These are phyloP conservation scores for Grosmannia huntii DNA, from an alignment of 2,329 filamentous ascomycete genomes.

Conservation along the genomic window DNA sequence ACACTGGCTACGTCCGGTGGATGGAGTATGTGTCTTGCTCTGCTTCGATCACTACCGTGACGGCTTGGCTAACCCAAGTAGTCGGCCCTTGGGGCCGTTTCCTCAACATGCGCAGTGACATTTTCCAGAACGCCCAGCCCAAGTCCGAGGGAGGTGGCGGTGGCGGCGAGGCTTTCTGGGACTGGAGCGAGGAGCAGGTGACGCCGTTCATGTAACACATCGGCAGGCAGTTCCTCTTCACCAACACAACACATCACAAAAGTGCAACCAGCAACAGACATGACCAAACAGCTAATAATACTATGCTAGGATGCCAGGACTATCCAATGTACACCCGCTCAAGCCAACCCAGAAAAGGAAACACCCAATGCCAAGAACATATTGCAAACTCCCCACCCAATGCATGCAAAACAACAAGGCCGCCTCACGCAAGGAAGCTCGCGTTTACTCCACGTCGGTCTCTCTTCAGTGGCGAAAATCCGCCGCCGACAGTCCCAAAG, in stretches of 20 bases:
- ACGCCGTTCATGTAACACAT: slow-evolving; percentile 1
- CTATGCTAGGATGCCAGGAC: neutral
- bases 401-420: neutral
- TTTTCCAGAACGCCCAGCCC: slow-evolving; percentile 2
- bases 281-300: neutral
- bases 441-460: slow-evolving; percentile 50
- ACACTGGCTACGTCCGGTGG: slow-evolving; percentile 17
- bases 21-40: neutral
- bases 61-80: neutral
- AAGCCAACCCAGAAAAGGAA: neutral
- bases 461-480: slow-evolving; percentile 61
- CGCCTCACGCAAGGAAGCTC: slow-evolving; percentile 37
- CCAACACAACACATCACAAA: neutral
- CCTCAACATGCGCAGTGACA: neutral
- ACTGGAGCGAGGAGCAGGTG: slow-evolving; percentile 10
- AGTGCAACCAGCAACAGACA: neutral
- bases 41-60: too few species aligned
- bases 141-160: slow-evolving; percentile 9
- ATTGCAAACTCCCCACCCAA: neutral
- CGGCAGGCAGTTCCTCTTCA: neutral
- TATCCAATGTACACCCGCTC: neutral
- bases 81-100: slow-evolving; percentile 9
- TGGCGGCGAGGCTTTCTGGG: slow-evolving; percentile 3
- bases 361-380: neutral
- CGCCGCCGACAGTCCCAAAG: slow-evolving; percentile 24